Conservation (phyloP, 2,329 filamentous ascomycete species). For the Colletotrichum sp. region DNA sequence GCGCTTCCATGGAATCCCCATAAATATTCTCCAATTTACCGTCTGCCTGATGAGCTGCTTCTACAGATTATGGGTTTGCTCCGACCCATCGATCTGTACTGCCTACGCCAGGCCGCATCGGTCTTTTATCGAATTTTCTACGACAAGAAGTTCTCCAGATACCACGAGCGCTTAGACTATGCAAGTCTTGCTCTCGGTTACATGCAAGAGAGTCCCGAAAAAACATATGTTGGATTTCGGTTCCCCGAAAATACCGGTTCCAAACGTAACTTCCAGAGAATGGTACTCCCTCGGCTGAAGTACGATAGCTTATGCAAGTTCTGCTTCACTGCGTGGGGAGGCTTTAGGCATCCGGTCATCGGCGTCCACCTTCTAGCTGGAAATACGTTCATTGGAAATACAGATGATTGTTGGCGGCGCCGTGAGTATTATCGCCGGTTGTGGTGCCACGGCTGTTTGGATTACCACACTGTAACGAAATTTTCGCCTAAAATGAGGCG, state of each 20-base stretch:
- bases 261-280: background rate
- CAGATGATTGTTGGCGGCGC: accelerated
- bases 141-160: background rate
- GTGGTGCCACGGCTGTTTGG: background rate
- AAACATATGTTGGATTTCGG: background rate
- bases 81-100: background rate
- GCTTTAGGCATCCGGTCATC: background rate
- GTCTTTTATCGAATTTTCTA: background rate
- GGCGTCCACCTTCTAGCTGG: background rate
- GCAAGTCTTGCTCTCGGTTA: background rate
- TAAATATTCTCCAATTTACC: accelerated
- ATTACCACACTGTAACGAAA: background rate
- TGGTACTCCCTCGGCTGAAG: background rate
- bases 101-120: background rate
- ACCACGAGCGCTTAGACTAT: background rate
- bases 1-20: background rate
- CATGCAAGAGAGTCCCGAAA: background rate
- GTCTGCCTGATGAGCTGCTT: background rate
- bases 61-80: background rate
- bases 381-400: background rate
- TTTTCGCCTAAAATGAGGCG: background rate
- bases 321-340: background rate
- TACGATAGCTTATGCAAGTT: background rate
- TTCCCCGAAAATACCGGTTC: background rate
- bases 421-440: background rate